A percentile compares a stretch with the other conserved stretches of the same genome.
Conservation (phyloP, 1,284 basidiomycete genomes). For the Waitea zeae region DNA sequence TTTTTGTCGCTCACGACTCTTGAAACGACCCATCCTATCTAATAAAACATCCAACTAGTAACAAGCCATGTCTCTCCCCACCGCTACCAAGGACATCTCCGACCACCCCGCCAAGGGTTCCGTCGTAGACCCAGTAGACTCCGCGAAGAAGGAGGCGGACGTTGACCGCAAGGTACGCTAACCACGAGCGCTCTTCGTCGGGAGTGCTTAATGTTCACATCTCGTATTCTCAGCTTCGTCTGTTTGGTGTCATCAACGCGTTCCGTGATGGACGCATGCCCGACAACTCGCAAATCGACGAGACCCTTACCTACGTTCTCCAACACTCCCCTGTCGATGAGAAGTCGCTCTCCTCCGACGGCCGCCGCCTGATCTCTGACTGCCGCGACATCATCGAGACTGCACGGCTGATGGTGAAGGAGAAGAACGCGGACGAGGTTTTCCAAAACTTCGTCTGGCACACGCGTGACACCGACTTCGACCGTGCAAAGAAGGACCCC, state of each 20-base stretch:
- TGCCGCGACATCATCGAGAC: constrained; percentile 58
- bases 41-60: too few relatives aligned
- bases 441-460: constrained; percentile 78
- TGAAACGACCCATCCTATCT: too few relatives aligned
- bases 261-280: constrained; percentile 68
- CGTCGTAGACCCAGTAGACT: constrained; percentile 42
- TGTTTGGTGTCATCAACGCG: constrained; percentile 69
- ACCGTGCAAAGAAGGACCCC: constrained; percentile 22
- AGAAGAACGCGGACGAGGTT: constrained; percentile 84
- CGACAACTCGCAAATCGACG: constrained; percentile 65
- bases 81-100: constrained; percentile 38
- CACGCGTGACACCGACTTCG: constrained; percentile 38
- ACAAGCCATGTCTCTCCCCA: constrained; percentile 55
- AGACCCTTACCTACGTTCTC: constrained; percentile 50
- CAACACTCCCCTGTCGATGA: constrained; percentile 51
- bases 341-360: constrained; percentile 56
- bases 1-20: too few relatives aligned
- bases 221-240: constrained; percentile 24
- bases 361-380: constrained; percentile 62
- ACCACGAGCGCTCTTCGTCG: not conserved
- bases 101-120: constrained; percentile 33
- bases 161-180: constrained; percentile 39
- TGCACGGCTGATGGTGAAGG: constrained; percentile 43
- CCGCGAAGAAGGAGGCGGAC: constrained; percentile 32
- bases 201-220: not conserved